A percentile compares a stretch with the other conserved stretches of the same genome.
phyloP scores from a whole-genome alignment of 306 rosid genomes.

The Pterocarpus macrocarpus region DNA sequence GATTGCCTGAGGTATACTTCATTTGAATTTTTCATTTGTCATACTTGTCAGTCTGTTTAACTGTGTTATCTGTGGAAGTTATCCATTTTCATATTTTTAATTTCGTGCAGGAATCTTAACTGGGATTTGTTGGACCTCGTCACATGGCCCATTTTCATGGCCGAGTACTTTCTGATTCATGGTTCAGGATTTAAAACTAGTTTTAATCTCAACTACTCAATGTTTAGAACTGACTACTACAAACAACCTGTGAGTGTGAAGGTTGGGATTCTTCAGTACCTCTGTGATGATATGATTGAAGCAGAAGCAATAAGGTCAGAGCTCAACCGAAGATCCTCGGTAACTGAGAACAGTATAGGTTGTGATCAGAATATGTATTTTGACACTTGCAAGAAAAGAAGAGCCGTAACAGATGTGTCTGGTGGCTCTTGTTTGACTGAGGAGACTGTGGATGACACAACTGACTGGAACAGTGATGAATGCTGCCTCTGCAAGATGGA shows the following conservation, averaged over 20 bases:
- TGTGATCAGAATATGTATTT: slow-evolving; percentile 71
- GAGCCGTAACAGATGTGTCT: slow-evolving; percentile 59
- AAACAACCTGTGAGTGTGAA: slow-evolving; percentile 72
- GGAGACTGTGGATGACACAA: slow-evolving; percentile 63
- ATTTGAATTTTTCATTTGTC: slow-evolving; percentile 11
- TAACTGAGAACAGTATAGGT: slow-evolving; percentile 66
- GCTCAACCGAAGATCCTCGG: slow-evolving; percentile 86
- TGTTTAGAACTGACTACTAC: slow-evolving; percentile 75
- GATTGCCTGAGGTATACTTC: slow-evolving; percentile 77
- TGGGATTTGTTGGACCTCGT: slow-evolving; percentile 93
- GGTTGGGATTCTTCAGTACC: slow-evolving; percentile 81
- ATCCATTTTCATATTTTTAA: slow-evolving; percentile 42
- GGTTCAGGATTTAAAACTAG: slow-evolving; percentile 71
- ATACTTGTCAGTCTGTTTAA: slow-evolving; percentile 45
- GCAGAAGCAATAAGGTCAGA: slow-evolving; percentile 86
- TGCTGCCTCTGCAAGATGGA: slow-evolving; percentile 99
- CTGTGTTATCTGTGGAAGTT: slow-evolving; percentile 31
- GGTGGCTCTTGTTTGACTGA: slow-evolving; percentile 65
- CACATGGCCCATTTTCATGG: slow-evolving; percentile 95
- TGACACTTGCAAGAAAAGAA: slow-evolving; percentile 74
- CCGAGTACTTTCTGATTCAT: slow-evolving; percentile 84
- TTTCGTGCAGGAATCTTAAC: slow-evolving; percentile 78
- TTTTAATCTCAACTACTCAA: slow-evolving; percentile 63
- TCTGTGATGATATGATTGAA: slow-evolving; percentile 96
- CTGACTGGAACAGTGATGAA: slow-evolving; percentile 94